Percentiles rank a stretch among this genome's conserved stretches.
Conservation (phyloP, 768 basidiomycete species). For the Naematelia encephala region DNA sequence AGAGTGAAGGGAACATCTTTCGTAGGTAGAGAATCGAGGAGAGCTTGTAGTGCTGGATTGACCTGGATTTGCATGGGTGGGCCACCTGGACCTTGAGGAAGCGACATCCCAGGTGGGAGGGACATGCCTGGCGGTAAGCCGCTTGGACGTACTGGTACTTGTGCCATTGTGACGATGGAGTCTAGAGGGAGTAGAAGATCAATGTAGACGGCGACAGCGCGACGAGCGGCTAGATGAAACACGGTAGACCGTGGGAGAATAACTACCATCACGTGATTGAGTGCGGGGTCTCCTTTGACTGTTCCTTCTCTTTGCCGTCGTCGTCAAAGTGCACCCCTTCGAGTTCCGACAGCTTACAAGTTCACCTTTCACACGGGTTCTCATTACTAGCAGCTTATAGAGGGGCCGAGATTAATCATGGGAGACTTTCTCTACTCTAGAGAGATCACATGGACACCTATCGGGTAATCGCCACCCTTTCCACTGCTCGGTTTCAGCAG, state of each 20-base stretch:
- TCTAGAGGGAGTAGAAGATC: no score
- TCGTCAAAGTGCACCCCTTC: no score
- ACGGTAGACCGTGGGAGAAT: neutral
- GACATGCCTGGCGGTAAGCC: constrained; percentile 2
- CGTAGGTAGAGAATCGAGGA: constrained; percentile 44
- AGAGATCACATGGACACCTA: constrained; percentile 27
- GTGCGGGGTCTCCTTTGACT: neutral
- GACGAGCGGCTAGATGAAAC: no score
- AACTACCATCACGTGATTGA: neutral
- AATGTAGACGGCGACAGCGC: no score
- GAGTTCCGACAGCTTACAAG: no score
- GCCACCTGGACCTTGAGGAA: neutral
- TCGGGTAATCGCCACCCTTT: constrained; percentile 22
- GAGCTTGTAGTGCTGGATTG: constrained; percentile 35
- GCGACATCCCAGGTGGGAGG: neutral
- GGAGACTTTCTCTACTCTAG: neutral
- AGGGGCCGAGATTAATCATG: neutral
- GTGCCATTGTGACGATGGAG: constrained; percentile 4
- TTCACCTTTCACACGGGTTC: no score
- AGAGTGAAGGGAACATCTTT: constrained; percentile 31
- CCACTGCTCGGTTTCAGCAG: neutral
- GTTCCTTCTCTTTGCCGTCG: neutral
- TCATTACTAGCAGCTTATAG: no score
- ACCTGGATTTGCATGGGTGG: constrained; percentile 25
- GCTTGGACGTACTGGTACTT: neutral